phyloP scores from a whole-genome alignment of 2,329 filamentous ascomycete genomes.

The Elsinoe perseae region DNA sequence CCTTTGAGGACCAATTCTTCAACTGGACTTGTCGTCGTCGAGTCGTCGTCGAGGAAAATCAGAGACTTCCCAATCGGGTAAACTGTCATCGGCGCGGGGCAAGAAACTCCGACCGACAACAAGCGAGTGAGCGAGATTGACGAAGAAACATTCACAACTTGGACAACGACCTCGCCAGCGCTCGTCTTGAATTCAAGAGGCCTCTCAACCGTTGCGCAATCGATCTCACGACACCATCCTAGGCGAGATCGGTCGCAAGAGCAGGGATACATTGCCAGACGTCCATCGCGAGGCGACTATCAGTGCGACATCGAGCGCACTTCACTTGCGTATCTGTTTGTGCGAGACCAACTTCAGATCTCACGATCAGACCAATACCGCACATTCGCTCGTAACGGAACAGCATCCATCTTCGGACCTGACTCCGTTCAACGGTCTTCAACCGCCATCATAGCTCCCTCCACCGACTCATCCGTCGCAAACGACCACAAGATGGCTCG shows the following conservation, averaged over 20 bases:
- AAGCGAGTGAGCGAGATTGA: background rate
- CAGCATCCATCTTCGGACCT: background rate
- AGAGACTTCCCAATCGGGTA: slow-evolving; percentile 3
- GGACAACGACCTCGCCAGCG: background rate
- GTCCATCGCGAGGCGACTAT: background rate
- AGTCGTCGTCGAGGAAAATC: background rate
- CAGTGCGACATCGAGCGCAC: too few species aligned
- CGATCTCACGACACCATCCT: background rate
- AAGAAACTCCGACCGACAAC: slow-evolving; percentile 1
- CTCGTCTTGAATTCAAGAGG: background rate
- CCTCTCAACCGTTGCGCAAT: background rate
- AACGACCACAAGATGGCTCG: slow-evolving; percentile 15
- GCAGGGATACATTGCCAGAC: background rate
- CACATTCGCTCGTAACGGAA: too few species aligned
- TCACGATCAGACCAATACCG: too few species aligned
- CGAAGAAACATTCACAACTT: background rate
- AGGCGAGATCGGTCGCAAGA: background rate
- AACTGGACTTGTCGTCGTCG: background rate
- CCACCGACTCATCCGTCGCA: slow-evolving; percentile 9
- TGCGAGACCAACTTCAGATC: too few species aligned
- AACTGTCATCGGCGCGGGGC: slow-evolving; percentile 5
- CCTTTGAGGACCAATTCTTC: background rate
- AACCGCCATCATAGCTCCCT: slow-evolving; percentile 13
- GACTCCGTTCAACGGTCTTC: background rate
- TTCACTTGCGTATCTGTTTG: too few species aligned